Evolutionary conservation across 2,329 filamentous ascomycete genomes (phyloP), one percentile per base, ranked within the genome.

Genomic region (Macrophomina phaseolina): DNA sequence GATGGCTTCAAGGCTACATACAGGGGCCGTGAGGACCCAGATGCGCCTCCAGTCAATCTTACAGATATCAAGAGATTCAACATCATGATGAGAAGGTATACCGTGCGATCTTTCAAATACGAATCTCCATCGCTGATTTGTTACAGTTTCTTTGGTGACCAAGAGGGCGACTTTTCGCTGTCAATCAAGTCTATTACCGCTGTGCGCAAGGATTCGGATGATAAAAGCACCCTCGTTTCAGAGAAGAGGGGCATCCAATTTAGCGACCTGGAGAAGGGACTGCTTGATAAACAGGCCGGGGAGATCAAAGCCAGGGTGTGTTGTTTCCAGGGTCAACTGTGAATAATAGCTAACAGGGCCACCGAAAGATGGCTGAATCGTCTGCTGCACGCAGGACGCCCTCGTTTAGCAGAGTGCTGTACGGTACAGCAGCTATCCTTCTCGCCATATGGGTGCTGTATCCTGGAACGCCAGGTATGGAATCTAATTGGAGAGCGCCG

Each of bases 71-170:
- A 86, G 78, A 83, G 90, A 55, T 81, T 94, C 36, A 89, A 88
- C 61, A 82, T 95, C 67, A 94, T 95, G 92, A 91, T 91, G 83
- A 82, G 92, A 75, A 95, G 92, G 91, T 92, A 77, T 67, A 81
- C 74, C 4, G 8, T n/a, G 5, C 28, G 9, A 14, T 69, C 56
- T 12, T 58, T 52, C 16, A 11, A 16, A 16, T 32, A 45, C 18
- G 8, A n/a, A 7, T 16, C 5, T 51, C 46, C 28, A 7, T 52
- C 32, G 34, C 23, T 40, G 23, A 40, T 23, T 6, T 49, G 5
- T 38, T 18, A 7, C 70, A 92, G 91, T 77, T 93, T 92, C 81
- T 94, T 94, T 71, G 91, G 89, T 8, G 79, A 85, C 0, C 91
- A 94, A 76, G 82, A 91, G 69, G 91, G 91, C 3, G 81, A 87